Evolutionary conservation across 2,329 filamentous ascomycete genomes (phyloP).

Genomic region (Colletotrichum acutatum): DNA sequence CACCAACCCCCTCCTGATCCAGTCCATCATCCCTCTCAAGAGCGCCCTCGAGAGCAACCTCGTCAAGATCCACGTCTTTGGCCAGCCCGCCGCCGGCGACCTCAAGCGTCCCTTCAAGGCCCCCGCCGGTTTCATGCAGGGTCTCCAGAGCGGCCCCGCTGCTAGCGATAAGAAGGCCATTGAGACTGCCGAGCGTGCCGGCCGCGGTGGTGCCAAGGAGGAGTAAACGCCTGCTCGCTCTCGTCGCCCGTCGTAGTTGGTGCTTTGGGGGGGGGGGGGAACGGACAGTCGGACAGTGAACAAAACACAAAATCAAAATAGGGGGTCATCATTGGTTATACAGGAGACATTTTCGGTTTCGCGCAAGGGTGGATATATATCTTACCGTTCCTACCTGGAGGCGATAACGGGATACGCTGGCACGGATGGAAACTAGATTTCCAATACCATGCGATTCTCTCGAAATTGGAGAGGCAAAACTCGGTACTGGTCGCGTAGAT

Average conservation of each 20-base stretch:
- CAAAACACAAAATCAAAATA: slow-evolving; percentile 37
- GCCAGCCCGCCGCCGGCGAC: slow-evolving; percentile 87
- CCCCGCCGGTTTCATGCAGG: slow-evolving; percentile 82
- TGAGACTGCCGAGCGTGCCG: slow-evolving; percentile 81
- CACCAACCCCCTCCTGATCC: slow-evolving; percentile 98
- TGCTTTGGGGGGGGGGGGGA: background rate
- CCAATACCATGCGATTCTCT: background rate
- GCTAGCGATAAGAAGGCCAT: slow-evolving; percentile 95
- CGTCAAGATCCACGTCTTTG: slow-evolving; percentile 94
- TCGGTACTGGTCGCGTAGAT: background rate
- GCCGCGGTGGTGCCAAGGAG: slow-evolving; percentile 77
- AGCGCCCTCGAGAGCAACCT: slow-evolving; percentile 94
- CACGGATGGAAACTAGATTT: background rate
- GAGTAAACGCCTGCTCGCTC: slow-evolving; percentile 59
- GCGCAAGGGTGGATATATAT: background rate
- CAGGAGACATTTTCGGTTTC: background rate
- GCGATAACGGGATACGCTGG: background rate
- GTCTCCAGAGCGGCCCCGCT: slow-evolving; percentile 76
- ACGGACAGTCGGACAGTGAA: background rate
- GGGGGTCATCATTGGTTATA: background rate
- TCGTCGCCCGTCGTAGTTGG: background rate
- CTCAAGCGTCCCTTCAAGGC: slow-evolving; percentile 97
- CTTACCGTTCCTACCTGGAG: background rate
- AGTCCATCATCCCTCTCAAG: slow-evolving; percentile 98
- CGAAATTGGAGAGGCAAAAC: background rate